Base-by-base conservation (phyloP, 2,329 filamentous ascomycete genomes). In the Geosmithia flava region DNA sequence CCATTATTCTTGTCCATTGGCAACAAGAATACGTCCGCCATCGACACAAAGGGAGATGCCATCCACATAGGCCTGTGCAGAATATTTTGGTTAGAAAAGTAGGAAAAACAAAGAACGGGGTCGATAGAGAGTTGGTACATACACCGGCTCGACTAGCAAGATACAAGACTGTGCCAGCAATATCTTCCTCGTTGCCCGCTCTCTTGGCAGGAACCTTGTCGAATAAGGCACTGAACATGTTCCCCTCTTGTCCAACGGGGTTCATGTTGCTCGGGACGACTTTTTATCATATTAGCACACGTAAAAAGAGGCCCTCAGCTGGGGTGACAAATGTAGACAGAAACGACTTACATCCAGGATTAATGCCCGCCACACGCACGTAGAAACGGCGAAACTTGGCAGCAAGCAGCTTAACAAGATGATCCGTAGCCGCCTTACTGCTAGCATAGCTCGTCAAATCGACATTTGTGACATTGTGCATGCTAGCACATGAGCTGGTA, bases 341-440 rank as follows among this genome's bases (percentile, higher is more conserved):
- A 13, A 1, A 13, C 40, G 27, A 59, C 59, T 60, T 46, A 63
- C 61, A 63, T 3, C 60, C 60, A 8, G 57, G 55, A 17, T 65
- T 65, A 40, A 65, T 60, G 1, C 60, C 58, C 5, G 52, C 53
- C 6, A 65, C 62, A 23, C 62, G 54, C 2, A 65, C 58, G 30
- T 62, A 62, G 45, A 56, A 59, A 53, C 57, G 53, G 16, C 53
- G 52, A 39, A 71, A 75, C 53, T 76, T 75, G 7, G 64, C 62
- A 6, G 72, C 72, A 48, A 76, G 52, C 48, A 76, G 55, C 46
- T 55, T 62, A 2, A 75, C 71, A 15, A 75, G 54, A 60, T 76
- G 72, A 55, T 75, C 72, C 1, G 71, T 74, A 0, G 70, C 72
- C 1, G 72, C 72, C 52, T 76, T 75, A 52, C 69, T 75, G 0